Percentiles rank a stretch among this genome's conserved stretches.
These are phyloP conservation scores for Suhomyces xylopsoci DNA, from an alignment of 805 yeast genomes.

Conservation along the genomic window DNA sequence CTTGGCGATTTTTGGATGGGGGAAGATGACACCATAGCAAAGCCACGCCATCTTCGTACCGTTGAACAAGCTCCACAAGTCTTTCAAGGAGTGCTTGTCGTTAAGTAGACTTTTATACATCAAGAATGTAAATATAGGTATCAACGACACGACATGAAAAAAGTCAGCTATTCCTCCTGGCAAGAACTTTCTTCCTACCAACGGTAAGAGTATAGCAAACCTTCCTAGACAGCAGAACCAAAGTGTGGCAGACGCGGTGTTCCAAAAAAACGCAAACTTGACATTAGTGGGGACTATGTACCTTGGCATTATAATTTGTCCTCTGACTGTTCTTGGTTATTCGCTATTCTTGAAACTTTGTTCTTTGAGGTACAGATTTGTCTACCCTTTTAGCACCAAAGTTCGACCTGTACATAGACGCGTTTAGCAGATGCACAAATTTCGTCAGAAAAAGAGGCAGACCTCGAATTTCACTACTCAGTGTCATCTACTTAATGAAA, in stretches of 20 bases:
- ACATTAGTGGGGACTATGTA: constrained; percentile 23
- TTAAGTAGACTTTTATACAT: constrained; percentile 14
- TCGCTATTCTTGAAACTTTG: neutral
- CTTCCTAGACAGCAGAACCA: constrained; percentile 52
- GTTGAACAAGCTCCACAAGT: constrained; percentile 28
- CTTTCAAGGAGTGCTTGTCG: constrained; percentile 8
- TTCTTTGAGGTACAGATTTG: neutral
- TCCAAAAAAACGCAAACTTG: constrained; percentile 32
- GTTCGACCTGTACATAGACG: constrained; percentile 1
- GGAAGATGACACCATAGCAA: constrained; percentile 41
- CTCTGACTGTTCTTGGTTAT: neutral
- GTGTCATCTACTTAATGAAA: neutral
- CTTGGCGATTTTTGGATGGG: constrained; percentile 40
- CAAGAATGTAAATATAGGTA: constrained; percentile 28
- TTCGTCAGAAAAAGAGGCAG: neutral
- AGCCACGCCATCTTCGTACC: constrained; percentile 35
- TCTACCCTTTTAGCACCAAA: neutral
- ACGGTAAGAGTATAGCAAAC: constrained; percentile 51
- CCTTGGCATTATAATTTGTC: neutral
- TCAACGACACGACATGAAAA: constrained; percentile 41
- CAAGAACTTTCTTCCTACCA: constrained; percentile 61
- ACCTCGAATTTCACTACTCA: neutral
- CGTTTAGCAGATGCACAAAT: neutral
- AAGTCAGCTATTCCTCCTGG: constrained; percentile 75
- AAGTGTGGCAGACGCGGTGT: constrained; percentile 35